Evolutionary conservation across 2,329 filamentous ascomycete species (phyloP).

Genomic region (Fusarium incarnatum): DNA sequence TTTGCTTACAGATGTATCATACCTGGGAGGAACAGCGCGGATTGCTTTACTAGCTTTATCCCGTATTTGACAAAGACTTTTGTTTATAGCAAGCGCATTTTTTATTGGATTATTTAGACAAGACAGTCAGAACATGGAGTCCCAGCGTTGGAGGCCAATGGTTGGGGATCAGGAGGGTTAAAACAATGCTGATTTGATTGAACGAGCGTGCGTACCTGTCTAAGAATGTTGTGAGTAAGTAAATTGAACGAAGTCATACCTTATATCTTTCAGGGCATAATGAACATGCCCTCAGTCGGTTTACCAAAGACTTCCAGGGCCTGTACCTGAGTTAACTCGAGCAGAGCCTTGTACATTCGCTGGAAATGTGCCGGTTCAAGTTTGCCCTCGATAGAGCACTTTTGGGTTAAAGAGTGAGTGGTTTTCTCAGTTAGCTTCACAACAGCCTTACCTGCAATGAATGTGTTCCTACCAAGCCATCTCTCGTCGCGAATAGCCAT

Average conservation of each 20-base stretch:
- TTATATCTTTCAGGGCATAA: not conserved
- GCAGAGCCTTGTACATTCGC: constrained; percentile 8
- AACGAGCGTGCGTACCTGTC: constrained; percentile 2
- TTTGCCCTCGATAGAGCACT: constrained; percentile 38
- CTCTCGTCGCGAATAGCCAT: constrained; percentile 5
- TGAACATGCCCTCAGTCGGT: constrained; percentile 1
- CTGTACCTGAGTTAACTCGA: not conserved
- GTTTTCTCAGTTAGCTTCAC: constrained; percentile 39
- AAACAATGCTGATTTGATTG: constrained; percentile 9
- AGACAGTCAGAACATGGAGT: constrained; percentile 12
- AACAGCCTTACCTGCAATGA: constrained; percentile 24
- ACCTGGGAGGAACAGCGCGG: constrained; percentile 35
- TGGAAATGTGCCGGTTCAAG: not conserved
- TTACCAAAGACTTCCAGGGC: constrained; percentile 13
- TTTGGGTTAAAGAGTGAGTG: constrained; percentile 1
- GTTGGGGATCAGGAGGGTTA: constrained; percentile 10
- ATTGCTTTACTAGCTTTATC: constrained; percentile 26
- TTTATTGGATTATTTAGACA: constrained; percentile 30
- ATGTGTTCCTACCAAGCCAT: constrained; percentile 15
- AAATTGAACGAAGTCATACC: not conserved
- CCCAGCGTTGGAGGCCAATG: not conserved
- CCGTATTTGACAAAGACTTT: constrained; percentile 10
- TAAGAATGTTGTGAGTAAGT: not conserved
- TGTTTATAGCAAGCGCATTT: constrained; percentile 36
- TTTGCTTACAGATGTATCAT: constrained; percentile 36